Percentiles rank a stretch among this genome's conserved stretches.
Evolutionary conservation across 2,329 filamentous ascomycete genomes (phyloP).

Genomic region (Amylocarpus encephaloides): DNA sequence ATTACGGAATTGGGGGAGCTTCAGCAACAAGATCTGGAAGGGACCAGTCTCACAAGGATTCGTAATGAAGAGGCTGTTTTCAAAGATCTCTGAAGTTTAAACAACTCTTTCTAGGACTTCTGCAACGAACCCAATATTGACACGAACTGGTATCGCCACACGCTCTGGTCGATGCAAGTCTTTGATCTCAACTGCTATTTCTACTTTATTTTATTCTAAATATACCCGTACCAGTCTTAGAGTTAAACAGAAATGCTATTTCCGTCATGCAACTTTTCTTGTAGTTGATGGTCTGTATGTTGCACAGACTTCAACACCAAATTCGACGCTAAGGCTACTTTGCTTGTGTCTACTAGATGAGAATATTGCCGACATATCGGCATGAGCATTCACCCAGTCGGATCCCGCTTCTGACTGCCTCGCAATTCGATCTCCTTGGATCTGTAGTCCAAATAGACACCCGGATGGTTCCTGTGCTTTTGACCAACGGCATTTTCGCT

Average conservation of each 20-base stretch:
- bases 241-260: no score
- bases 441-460: constrained; percentile 53
- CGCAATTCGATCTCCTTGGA: constrained; percentile 45
- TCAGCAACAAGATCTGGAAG: neutral
- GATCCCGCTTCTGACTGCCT: constrained; percentile 48
- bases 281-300: constrained; percentile 6
- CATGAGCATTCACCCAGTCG: constrained; percentile 54
- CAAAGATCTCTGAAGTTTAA: constrained; percentile 21
- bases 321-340: constrained; percentile 27
- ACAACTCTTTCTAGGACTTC: constrained; percentile 18
- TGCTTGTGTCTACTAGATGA: constrained; percentile 30
- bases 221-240: no score
- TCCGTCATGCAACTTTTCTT: no score
- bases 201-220: no score
- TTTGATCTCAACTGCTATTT: no score
- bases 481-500: constrained; percentile 52
- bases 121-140: constrained; percentile 1
- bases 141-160: no score
- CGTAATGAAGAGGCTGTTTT: constrained; percentile 18
- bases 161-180: no score
- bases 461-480: no score
- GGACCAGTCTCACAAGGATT: constrained; percentile 8
- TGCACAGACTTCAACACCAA: constrained; percentile 11
- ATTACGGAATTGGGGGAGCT: constrained; percentile 27
- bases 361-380: constrained; percentile 40